phyloP scores from a whole-genome alignment of 1,139 yeast species.

The Lodderomyces parapsilosis region DNA sequence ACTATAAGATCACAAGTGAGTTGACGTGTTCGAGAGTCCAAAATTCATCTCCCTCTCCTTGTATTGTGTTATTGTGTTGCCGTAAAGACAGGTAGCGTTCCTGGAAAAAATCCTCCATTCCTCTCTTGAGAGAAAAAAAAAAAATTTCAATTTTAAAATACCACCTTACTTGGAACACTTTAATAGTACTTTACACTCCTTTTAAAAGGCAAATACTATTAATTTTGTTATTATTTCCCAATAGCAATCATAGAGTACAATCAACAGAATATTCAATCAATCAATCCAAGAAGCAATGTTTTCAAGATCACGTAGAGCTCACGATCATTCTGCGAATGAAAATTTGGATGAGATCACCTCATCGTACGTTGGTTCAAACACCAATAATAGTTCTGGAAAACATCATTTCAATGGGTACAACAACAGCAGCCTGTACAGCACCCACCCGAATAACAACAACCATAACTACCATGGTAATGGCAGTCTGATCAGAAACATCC shows the following conservation, averaged over 20 bases:
- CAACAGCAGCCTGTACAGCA: slow-evolving; percentile 2
- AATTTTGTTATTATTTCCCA: no score
- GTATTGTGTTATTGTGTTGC: no score
- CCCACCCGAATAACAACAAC: slow-evolving; percentile 4
- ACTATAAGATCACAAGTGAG: background rate
- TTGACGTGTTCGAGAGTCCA: background rate
- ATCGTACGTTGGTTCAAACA: slow-evolving; percentile 3
- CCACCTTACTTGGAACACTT: no score
- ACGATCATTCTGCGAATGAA: slow-evolving; percentile 13
- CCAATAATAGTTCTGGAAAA: background rate
- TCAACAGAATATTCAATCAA: no score
- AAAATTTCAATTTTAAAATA: background rate
- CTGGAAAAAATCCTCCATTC: background rate
- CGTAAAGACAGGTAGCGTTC: no score
- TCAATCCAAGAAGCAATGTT: slow-evolving; percentile 10
- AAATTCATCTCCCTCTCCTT: no score
- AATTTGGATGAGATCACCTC: slow-evolving; percentile 10
- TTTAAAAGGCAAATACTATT: no score
- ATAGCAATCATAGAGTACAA: no score
- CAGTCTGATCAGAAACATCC: slow-evolving; percentile 30
- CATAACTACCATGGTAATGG: slow-evolving; percentile 15
- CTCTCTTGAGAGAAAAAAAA: background rate
- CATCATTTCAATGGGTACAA: slow-evolving; percentile 2
- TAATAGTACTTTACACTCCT: no score
- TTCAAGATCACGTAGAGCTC: slow-evolving; percentile 16